These are phyloP conservation scores for Aspergillus tubingensis DNA, from an alignment of 2,329 filamentous ascomycete species.

Conservation along the genomic window DNA sequence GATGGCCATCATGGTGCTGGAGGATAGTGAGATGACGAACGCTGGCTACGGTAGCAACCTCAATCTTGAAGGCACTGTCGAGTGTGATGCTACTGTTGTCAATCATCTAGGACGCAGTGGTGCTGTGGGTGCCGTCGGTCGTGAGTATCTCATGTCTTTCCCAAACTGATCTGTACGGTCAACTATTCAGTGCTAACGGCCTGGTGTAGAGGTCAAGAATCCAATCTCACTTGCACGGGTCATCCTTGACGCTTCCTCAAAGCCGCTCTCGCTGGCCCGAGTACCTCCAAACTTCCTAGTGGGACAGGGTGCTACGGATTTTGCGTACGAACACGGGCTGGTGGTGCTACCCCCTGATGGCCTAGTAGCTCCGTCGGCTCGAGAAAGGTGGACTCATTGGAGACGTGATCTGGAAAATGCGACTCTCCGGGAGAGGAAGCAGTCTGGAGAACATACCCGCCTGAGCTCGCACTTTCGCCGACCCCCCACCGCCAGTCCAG, in stretches of 20 bases:
- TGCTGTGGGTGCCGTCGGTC: conserved; percentile 84
- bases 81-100: conserved; percentile 92
- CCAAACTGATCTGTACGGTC: not conserved
- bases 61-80: conserved; percentile 83
- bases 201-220: conserved; percentile 67
- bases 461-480: conserved; percentile 26
- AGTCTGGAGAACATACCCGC: conserved; percentile 26
- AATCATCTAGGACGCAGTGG: conserved; percentile 90
- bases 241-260: conserved; percentile 75
- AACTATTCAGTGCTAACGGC: not conserved
- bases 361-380: conserved; percentile 77
- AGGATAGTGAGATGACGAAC: conserved; percentile 95
- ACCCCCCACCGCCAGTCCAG: conserved; percentile 26
- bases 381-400: conserved; percentile 80
- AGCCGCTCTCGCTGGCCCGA: conserved; percentile 77
- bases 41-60: conserved; percentile 95
- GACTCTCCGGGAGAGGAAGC: conserved; percentile 49
- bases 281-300: conserved; percentile 93
- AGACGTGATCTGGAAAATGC: conserved; percentile 66
- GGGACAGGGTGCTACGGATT: conserved; percentile 81
- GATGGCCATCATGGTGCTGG: conserved; percentile 80
- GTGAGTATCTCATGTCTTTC: conserved; percentile 56
- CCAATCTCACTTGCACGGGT: conserved; percentile 84
- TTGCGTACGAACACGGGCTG: conserved; percentile 78
- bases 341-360: conserved; percentile 70